Conservation (phyloP, 495 filamentous ascomycete species). For the Penicillium antarcticum region DNA sequence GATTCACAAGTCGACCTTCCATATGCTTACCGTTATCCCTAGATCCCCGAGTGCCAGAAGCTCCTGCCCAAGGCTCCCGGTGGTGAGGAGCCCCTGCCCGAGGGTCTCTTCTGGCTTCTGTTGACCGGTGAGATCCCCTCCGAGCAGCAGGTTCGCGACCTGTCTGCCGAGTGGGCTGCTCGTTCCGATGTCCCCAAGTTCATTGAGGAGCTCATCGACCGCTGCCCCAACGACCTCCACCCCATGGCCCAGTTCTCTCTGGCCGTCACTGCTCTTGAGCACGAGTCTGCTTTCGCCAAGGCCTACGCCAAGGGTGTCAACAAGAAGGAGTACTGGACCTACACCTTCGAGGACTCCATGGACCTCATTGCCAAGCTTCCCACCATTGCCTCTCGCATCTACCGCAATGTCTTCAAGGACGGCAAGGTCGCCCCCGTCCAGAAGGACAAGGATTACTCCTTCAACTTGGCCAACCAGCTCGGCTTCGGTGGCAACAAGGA, state of each 20-base stretch:
- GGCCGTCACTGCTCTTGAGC: conserved; percentile 95
- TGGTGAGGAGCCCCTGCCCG: conserved; percentile 91
- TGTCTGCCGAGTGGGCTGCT: conserved; percentile 98
- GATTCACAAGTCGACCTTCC: not conserved
- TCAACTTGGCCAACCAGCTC: conserved; percentile 98
- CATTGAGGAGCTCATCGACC: conserved; percentile 98
- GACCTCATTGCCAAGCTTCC: conserved; percentile 99
- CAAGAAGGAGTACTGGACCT: conserved; percentile 98
- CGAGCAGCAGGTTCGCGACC: conserved; percentile 94
- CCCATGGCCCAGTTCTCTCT: conserved; percentile 99
- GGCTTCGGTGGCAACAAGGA: conserved; percentile 93
- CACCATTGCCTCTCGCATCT: conserved; percentile 95
- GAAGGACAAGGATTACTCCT: conserved; percentile 97
- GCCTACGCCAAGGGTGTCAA: conserved; percentile 97
- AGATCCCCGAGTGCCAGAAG: conserved; percentile 97
- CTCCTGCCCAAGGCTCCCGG: conserved; percentile 94
- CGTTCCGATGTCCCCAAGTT: conserved; percentile 95
- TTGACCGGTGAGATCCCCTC: conserved; percentile 94
- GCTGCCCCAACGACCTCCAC: conserved; percentile 96
- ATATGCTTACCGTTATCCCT: conserved; percentile 17
- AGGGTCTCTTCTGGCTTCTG: conserved; percentile 99
- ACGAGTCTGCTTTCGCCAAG: conserved; percentile 94
- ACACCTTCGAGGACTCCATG: conserved; percentile 99
- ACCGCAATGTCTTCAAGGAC: conserved; percentile 99
- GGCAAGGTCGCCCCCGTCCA: conserved; percentile 94